A percentile compares a stretch with the other conserved stretches of the same genome.
Evolutionary conservation across 805 yeast species (phyloP).

Genomic region (Sugiyamaella marilandica): DNA sequence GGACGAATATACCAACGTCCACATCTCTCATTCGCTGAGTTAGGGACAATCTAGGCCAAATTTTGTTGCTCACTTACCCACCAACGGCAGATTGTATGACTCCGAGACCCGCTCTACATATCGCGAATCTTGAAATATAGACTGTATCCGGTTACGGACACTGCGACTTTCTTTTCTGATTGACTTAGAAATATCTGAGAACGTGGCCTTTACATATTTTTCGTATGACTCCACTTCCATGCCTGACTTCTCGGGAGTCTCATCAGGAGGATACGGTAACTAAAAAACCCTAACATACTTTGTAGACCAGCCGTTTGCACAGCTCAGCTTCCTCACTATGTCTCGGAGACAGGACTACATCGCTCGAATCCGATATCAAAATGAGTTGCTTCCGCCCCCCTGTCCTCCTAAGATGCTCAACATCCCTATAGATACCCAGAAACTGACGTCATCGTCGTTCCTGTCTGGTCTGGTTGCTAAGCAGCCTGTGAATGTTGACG

Average conservation of each 20-base stretch:
- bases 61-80: slow-evolving; percentile 21
- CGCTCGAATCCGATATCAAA: slow-evolving; percentile 77
- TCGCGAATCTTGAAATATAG: slow-evolving; percentile 59
- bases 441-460: slow-evolving; percentile 48
- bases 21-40: slow-evolving; percentile 74
- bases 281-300: too few relatives aligned
- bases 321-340: slow-evolving; percentile 9
- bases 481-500: slow-evolving; percentile 55
- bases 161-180: slow-evolving; percentile 49
- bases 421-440: slow-evolving; percentile 43
- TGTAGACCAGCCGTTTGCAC: too few relatives aligned
- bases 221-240: background rate
- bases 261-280: too few relatives aligned
- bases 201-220: slow-evolving; percentile 1
- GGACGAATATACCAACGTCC: slow-evolving; percentile 80
- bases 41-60: slow-evolving; percentile 34
- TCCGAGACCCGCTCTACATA: slow-evolving; percentile 44
- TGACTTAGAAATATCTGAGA: slow-evolving; percentile 31
- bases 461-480: slow-evolving; percentile 70
- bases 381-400: slow-evolving; percentile 89
- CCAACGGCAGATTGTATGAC: slow-evolving; percentile 32
- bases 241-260: background rate
- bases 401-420: slow-evolving; percentile 81
- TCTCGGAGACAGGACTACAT: slow-evolving; percentile 37
- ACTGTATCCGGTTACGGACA: slow-evolving; percentile 57